Evolutionary conservation across 2,329 filamentous ascomycete species (phyloP).

Genomic region (Diplocarpon mali): DNA sequence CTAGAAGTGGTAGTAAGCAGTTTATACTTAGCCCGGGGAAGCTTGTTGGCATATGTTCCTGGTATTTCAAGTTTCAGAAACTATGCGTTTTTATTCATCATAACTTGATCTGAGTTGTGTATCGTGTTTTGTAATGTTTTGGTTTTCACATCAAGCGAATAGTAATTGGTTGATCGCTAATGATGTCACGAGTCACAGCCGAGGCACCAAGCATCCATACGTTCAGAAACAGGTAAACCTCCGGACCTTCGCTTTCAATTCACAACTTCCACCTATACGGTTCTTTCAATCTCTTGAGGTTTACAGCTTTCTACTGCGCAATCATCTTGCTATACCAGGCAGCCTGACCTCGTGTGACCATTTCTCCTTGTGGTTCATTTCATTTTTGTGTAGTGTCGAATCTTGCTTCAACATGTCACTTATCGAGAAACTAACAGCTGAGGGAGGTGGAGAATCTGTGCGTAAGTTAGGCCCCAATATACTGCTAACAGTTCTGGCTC

Average conservation of each 20-base stretch:
- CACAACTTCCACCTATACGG: too few relatives aligned
- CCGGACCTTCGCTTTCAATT: background rate
- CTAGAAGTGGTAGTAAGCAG: too few relatives aligned
- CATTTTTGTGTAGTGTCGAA: background rate
- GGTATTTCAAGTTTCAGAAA: too few relatives aligned
- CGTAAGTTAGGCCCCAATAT: background rate
- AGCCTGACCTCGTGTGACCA: background rate
- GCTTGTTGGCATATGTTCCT: too few relatives aligned
- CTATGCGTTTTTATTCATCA: too few relatives aligned
- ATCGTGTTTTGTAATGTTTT: background rate
- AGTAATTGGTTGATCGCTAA: background rate
- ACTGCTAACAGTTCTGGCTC: too few relatives aligned
- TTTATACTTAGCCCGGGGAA: too few relatives aligned
- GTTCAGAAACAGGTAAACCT: constrained; percentile 1
- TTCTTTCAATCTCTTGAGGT: too few relatives aligned
- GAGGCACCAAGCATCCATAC: background rate
- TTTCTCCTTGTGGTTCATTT: background rate
- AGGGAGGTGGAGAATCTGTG: constrained; percentile 7
- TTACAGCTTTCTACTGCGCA: too few relatives aligned
- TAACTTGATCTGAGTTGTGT: too few relatives aligned
- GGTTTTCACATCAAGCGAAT: too few relatives aligned
- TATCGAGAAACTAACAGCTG: constrained; percentile 9
- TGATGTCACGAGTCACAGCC: constrained; percentile 3
- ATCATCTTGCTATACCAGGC: too few relatives aligned
- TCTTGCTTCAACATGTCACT: constrained; percentile 6